These are phyloP conservation scores for Phytophthora hibernalis DNA, from an alignment of 352 stramenopile species.

Conservation along the genomic window DNA sequence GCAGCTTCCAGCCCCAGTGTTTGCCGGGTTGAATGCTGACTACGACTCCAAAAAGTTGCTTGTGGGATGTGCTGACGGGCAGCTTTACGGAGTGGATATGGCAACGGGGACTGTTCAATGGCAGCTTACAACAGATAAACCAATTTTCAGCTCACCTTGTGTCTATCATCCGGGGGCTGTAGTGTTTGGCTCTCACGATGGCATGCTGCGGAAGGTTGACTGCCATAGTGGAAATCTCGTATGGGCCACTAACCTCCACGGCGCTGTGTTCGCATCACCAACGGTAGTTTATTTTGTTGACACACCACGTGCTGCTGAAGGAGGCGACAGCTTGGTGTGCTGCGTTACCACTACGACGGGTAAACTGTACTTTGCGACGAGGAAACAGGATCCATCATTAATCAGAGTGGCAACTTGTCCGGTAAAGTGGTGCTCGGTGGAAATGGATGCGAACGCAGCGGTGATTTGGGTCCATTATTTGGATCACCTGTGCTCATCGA, in stretches of 20 bases:
- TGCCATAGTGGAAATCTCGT: conserved; percentile 34
- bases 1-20: conserved; percentile 56
- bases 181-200: conserved; percentile 67
- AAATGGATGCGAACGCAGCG: background rate
- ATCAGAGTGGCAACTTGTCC: conserved; percentile 22
- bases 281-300: conserved; percentile 33
- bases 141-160: conserved; percentile 68
- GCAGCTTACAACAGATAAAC: conserved; percentile 49
- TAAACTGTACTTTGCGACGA: conserved; percentile 49
- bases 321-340: conserved; percentile 29
- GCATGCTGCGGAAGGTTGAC: conserved; percentile 49
- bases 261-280: conserved; percentile 60
- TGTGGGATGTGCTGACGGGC: conserved; percentile 58
- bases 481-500: conserved; percentile 60
- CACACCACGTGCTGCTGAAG: background rate
- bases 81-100: conserved; percentile 49
- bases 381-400: conserved; percentile 39
- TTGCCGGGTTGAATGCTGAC: conserved; percentile 52
- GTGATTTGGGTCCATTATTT: conserved; percentile 55
- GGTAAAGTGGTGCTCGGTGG: background rate
- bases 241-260: conserved; percentile 41
- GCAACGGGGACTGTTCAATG: conserved; percentile 38
- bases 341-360: conserved; percentile 56
- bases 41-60: conserved; percentile 30
- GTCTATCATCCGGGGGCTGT: conserved; percentile 35